Evolutionary conservation across 2,329 filamentous ascomycete species (phyloP), one percentile per base, ranked within the genome.

Genomic region (Neofusicoccum parvum): DNA sequence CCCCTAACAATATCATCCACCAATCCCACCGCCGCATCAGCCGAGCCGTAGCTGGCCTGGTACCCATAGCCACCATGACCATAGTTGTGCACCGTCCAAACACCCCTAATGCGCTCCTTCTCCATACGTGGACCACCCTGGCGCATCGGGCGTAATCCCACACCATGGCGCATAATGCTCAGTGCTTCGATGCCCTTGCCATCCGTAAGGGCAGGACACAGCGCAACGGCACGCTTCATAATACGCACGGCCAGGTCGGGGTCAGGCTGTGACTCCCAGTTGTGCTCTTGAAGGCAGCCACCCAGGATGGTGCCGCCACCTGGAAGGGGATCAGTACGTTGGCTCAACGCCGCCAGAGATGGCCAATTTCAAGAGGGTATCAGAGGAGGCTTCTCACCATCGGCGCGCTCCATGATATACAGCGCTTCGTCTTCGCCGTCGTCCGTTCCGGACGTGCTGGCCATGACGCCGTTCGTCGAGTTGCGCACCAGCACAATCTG

Each of bases 401-500:
- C 85, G 1, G 93, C 91, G 34, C 94, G 86, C 72, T 88, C 88
- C 93, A 97, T 97, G 54, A 91, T 84, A 75, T 97, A 97, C 66
- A 86, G 81, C 4, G 89, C 81, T 77, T 97, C 93, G 39, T 90
- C 88, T 0, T 83, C 80, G 2, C 86, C 89, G 71, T 95, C 91
- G 58, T 92, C 90, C 0, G 88, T 90, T 48, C 91, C 90, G 11
- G 90, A 92, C 14, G 86, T 83, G 6, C 85, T 85, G 54, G 86
- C 76, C 91, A 96, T 94, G 39, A 86, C 80, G 11, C 86, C 86
- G 23, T 23, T 23, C 0, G 88, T 86, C 73, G 91, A 88, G 78
- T 97, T 96, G 66, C 92, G 83, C 23, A 97, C 92, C 0, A 97
- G 76, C 0, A 96, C 91, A 15, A 92, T 87, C 79, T 98, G 94